Percentiles rank a stretch among this genome's conserved stretches.
phyloP scores from a whole-genome alignment of 305 asterid species.

The Rubia balearica region DNA sequence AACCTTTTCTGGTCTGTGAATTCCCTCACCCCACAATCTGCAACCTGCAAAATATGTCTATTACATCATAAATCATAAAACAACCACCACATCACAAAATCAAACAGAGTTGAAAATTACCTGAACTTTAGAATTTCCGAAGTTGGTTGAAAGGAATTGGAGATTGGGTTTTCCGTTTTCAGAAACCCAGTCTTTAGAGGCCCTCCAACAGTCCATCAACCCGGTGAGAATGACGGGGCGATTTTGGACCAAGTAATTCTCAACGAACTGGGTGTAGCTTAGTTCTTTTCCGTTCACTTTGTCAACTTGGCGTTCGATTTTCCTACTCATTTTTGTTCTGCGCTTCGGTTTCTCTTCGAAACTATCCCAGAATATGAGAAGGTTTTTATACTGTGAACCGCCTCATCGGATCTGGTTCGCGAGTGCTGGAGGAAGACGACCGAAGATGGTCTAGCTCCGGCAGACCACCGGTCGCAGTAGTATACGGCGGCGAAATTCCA shows the following conservation, averaged over 20 bases:
- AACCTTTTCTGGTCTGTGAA: slow-evolving; percentile 77
- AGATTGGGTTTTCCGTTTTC: slow-evolving; percentile 61
- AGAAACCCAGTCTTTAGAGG: slow-evolving; percentile 1
- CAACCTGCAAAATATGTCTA: slow-evolving; percentile 40
- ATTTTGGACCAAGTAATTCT: too few species aligned
- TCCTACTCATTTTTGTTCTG: slow-evolving; percentile 39
- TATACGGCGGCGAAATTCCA: too few species aligned
- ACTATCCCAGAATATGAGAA: too few species aligned
- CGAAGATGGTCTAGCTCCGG: too few species aligned
- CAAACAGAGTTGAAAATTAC: slow-evolving; percentile 19
- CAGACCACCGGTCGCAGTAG: too few species aligned
- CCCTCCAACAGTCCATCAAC: neutral
- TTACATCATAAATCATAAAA: neutral
- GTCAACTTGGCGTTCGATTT: slow-evolving; percentile 55
- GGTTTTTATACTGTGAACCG: too few species aligned
- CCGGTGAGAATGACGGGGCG: neutral
- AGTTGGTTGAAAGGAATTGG: slow-evolving; percentile 50
- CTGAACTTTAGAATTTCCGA: slow-evolving; percentile 82
- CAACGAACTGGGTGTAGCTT: slow-evolving; percentile 23
- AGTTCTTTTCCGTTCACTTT: slow-evolving; percentile 62
- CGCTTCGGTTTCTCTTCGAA: neutral
- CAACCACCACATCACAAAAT: neutral
- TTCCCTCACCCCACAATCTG: slow-evolving; percentile 73
- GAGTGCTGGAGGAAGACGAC: too few species aligned
- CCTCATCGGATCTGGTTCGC: too few species aligned